Conservation (phyloP, 2,329 filamentous ascomycete genomes). For the Triangularia verruculosa region DNA sequence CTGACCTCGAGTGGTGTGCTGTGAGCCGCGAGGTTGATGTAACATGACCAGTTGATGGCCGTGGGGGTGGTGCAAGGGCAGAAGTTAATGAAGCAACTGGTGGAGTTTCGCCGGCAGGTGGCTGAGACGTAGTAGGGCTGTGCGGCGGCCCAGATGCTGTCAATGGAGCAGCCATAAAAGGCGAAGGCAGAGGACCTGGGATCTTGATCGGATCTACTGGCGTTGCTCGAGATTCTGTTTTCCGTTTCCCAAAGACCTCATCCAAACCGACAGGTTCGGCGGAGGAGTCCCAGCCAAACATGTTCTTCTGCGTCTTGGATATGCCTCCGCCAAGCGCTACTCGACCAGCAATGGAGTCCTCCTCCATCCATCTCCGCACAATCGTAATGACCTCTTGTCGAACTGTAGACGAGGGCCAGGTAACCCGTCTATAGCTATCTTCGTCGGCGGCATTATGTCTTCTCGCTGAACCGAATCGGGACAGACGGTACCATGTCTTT, state of each 20-base stretch:
- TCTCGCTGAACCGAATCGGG: conserved; percentile 56
- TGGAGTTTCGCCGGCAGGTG: conserved; percentile 19
- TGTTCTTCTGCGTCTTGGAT: conserved; percentile 44
- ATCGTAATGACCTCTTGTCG: conserved; percentile 54
- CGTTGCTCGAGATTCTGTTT: conserved; percentile 28
- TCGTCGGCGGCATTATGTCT: conserved; percentile 56
- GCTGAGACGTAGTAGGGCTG: conserved; percentile 17
- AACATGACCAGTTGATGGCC: neutral
- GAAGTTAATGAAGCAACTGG: conserved; percentile 22
- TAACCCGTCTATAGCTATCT: conserved; percentile 57
- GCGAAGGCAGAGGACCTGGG: neutral
- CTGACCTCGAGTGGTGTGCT: neutral
- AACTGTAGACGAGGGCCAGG: conserved; percentile 54
- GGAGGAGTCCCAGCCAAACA: conserved; percentile 61
- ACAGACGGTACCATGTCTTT: conserved; percentile 63
- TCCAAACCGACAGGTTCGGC: conserved; percentile 50
- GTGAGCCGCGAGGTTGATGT: neutral
- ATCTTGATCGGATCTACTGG: conserved; percentile 25
- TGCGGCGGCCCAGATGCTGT: conserved; percentile 4
- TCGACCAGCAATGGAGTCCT: conserved; percentile 56
- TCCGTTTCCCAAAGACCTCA: conserved; percentile 41
- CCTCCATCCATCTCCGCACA: conserved; percentile 64
- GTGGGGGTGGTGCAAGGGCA: neutral
- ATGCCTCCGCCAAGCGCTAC: conserved; percentile 43
- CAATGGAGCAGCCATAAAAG: neutral